Percentiles rank a stretch among this genome's conserved stretches.
Conservation (phyloP, 2,329 filamentous ascomycete species). For the Fusarium agapanthi region DNA sequence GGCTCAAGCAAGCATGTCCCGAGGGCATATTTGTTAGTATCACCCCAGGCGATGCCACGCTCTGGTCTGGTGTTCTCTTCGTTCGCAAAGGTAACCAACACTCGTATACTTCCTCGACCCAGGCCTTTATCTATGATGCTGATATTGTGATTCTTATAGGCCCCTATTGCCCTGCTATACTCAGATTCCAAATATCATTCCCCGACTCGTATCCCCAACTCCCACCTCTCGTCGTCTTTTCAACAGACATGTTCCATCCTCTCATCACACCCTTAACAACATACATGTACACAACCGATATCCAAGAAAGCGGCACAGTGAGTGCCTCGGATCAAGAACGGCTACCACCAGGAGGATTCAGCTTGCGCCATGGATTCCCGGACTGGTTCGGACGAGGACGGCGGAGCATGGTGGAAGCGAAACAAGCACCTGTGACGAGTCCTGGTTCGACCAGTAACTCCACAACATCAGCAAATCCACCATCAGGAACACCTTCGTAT, state of each 20-base stretch:
- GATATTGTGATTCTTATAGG: conserved; percentile 60
- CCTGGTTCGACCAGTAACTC: conserved; percentile 35
- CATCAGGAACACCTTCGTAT: conserved; percentile 48
- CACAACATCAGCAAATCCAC: conserved; percentile 45
- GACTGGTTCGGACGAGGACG: conserved; percentile 79
- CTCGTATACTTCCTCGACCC: too few species aligned
- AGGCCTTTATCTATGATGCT: not conserved
- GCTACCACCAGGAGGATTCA: conserved; percentile 89
- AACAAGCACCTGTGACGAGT: conserved; percentile 49
- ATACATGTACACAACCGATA: conserved; percentile 87
- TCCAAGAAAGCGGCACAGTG: conserved; percentile 78
- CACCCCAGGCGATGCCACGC: conserved; percentile 78
- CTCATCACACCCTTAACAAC: conserved; percentile 93
- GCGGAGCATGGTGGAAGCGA: conserved; percentile 50
- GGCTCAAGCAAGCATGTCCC: conserved; percentile 82
- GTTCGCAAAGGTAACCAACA: conserved; percentile 78
- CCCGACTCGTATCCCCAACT: conserved; percentile 80
- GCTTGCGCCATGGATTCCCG: conserved; percentile 88
- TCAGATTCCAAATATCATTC: conserved; percentile 91
- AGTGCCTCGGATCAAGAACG: conserved; percentile 85
- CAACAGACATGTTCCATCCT: conserved; percentile 94
- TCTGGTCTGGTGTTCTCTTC: conserved; percentile 94
- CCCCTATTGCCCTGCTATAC: conserved; percentile 85
- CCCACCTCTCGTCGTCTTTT: conserved; percentile 87
- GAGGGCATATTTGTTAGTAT: conserved; percentile 88